Evolutionary conservation across 1,284 basidiomycete species (phyloP).

Genomic region (Ceratobasidium sp.): DNA sequence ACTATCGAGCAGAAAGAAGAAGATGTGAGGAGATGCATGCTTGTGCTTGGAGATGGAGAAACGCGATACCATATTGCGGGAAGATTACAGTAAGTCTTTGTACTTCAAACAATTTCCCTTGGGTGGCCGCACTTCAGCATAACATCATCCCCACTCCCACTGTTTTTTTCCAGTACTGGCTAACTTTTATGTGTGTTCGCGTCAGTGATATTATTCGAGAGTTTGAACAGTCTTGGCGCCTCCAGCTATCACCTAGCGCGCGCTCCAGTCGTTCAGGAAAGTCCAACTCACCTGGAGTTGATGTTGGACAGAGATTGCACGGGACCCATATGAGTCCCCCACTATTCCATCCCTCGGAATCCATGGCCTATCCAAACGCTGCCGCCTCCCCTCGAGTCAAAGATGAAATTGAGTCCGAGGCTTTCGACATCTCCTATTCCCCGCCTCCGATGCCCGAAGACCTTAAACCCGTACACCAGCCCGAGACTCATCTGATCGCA

Average conservation of each 20-base stretch:
- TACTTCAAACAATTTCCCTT: no score
- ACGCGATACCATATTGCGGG: conserved; percentile 2
- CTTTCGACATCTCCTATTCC: background rate
- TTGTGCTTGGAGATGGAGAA: background rate
- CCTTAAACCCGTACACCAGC: no score
- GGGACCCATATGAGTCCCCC: background rate
- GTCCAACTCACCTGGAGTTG: background rate
- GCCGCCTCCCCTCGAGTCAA: background rate
- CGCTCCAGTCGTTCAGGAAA: background rate
- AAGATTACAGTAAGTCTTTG: conserved; percentile 3
- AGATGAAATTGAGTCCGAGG: background rate
- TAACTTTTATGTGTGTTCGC: background rate
- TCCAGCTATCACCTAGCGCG: conserved; percentile 1
- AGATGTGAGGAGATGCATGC: conserved; percentile 4
- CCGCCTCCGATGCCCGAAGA: background rate
- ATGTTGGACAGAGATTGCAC: no score
- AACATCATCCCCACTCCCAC: background rate
- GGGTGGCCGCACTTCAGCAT: background rate
- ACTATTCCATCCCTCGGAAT: conserved; percentile 1
- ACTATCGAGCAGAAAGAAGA: conserved; percentile 17
- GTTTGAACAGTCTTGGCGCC: conserved; percentile 14
- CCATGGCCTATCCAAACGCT: background rate
- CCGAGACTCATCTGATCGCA: no score
- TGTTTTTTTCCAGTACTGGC: background rate
- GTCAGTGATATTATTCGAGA: conserved; percentile 10